Evolutionary conservation across 768 basidiomycete genomes (phyloP).

Genomic region (Cystoderma amianthinum): DNA sequence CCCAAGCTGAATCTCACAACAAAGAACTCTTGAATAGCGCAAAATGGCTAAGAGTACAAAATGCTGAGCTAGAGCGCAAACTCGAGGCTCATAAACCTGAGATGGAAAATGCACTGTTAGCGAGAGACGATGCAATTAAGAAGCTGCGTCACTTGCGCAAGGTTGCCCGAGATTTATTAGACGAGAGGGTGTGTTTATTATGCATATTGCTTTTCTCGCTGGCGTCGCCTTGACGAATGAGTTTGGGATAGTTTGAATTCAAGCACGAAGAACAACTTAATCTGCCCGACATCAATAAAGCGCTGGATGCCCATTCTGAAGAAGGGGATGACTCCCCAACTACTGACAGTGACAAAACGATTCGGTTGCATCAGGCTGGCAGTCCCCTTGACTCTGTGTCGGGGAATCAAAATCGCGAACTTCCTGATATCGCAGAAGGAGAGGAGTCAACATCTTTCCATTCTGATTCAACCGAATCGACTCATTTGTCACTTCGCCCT

Average conservation of each 20-base stretch:
- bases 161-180: constrained; percentile 33
- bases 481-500: not conserved
- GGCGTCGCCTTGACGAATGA: too few relatives aligned
- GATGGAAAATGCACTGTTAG: constrained; percentile 21
- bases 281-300: constrained; percentile 15
- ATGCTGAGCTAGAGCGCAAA: constrained; percentile 23
- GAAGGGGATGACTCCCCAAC: constrained; percentile 7
- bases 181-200: constrained; percentile 27
- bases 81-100: constrained; percentile 19
- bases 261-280: not conserved
- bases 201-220: too few relatives aligned
- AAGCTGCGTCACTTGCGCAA: constrained; percentile 29
- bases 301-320: constrained; percentile 13
- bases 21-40: not conserved
- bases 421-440: not conserved
- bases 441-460: not conserved
- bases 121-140: constrained; percentile 21
- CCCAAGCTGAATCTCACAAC: constrained; percentile 8
- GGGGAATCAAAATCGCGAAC: not conserved
- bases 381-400: not conserved
- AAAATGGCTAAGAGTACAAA: constrained; percentile 22
- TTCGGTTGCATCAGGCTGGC: constrained; percentile 6
- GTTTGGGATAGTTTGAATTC: too few relatives aligned
- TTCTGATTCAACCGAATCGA: not conserved
- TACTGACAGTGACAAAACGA: constrained; percentile 15